A percentile compares a stretch with the other conserved stretches of the same genome.
These are phyloP conservation scores for Westerdykella sp. DNA, from an alignment of 2,329 filamentous ascomycete genomes.

Conservation along the genomic window DNA sequence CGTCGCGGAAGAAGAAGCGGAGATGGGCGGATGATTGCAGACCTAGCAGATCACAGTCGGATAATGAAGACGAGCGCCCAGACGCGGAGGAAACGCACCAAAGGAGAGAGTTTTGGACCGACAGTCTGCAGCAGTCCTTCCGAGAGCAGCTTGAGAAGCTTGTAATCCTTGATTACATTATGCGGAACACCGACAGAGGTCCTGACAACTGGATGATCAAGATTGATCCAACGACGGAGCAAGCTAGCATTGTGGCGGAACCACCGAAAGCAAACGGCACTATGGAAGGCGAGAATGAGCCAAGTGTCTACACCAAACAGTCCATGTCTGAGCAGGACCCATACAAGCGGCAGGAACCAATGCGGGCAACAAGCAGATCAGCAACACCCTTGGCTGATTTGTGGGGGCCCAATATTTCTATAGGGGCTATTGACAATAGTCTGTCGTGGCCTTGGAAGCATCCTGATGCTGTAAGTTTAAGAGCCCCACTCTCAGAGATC, in stretches of 20 bases:
- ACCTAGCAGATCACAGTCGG: constrained; percentile 54
- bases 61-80: constrained; percentile 54
- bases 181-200: constrained; percentile 95
- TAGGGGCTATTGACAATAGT: constrained; percentile 97
- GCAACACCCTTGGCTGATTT: constrained; percentile 49
- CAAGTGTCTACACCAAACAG: constrained; percentile 53
- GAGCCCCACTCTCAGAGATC: constrained; percentile 11
- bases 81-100: constrained; percentile 43
- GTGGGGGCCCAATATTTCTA: constrained; percentile 56
- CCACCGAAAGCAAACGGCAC: constrained; percentile 61
- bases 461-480: constrained; percentile 66
- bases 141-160: constrained; percentile 93
- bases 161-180: constrained; percentile 96
- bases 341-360: constrained; percentile 74
- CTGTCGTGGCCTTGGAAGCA: constrained; percentile 99
- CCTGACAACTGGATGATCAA: constrained; percentile 99
- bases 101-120: constrained; percentile 73
- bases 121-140: constrained; percentile 81
- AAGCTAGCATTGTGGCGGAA: constrained; percentile 80
- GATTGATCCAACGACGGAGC: constrained; percentile 76
- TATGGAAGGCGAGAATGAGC: constrained; percentile 35
- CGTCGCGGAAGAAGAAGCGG: constrained; percentile 58
- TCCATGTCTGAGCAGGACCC: constrained; percentile 55
- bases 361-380: constrained; percentile 63
- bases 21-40: constrained; percentile 77